These are phyloP conservation scores for Cladosporium colombiae DNA, from an alignment of 2,329 filamentous ascomycete genomes.

Conservation along the genomic window DNA sequence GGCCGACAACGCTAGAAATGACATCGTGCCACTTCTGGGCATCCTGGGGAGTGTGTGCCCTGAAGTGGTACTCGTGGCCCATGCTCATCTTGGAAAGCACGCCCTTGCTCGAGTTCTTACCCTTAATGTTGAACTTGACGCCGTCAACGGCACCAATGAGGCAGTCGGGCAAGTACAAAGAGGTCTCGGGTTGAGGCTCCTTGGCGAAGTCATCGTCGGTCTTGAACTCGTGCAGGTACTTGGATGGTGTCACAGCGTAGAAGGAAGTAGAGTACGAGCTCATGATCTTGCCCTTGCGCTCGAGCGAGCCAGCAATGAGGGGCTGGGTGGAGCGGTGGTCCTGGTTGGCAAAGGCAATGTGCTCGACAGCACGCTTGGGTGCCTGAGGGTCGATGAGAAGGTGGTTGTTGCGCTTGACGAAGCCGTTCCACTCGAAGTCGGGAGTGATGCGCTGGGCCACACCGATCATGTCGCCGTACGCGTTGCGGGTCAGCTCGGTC, in stretches of 20 bases:
- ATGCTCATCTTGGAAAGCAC: conserved; percentile 79
- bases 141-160: conserved; percentile 70
- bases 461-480: conserved; percentile 81
- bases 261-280: conserved; percentile 77
- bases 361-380: conserved; percentile 70
- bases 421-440: conserved; percentile 91
- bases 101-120: conserved; percentile 81
- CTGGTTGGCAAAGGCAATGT: conserved; percentile 85
- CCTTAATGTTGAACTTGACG: conserved; percentile 90
- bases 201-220: conserved; percentile 74
- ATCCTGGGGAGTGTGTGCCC: conserved; percentile 77
- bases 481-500: conserved; percentile 74
- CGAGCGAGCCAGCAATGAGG: conserved; percentile 82
- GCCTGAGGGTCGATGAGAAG: conserved; percentile 76
- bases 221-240: conserved; percentile 95
- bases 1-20: conserved; percentile 63
- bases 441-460: conserved; percentile 74
- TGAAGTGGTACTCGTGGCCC: conserved; percentile 79
- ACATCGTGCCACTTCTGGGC: conserved; percentile 83
- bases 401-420: conserved; percentile 68
- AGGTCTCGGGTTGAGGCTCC: conserved; percentile 81
- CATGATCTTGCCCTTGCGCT: conserved; percentile 88
- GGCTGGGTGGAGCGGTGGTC: conserved; percentile 76
- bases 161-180: conserved; percentile 90
- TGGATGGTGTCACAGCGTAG: conserved; percentile 86